Percentiles rank a stretch among this genome's conserved stretches.
Conservation (phyloP, 768 basidiomycete species). For the Polyporus arcularius region DNA sequence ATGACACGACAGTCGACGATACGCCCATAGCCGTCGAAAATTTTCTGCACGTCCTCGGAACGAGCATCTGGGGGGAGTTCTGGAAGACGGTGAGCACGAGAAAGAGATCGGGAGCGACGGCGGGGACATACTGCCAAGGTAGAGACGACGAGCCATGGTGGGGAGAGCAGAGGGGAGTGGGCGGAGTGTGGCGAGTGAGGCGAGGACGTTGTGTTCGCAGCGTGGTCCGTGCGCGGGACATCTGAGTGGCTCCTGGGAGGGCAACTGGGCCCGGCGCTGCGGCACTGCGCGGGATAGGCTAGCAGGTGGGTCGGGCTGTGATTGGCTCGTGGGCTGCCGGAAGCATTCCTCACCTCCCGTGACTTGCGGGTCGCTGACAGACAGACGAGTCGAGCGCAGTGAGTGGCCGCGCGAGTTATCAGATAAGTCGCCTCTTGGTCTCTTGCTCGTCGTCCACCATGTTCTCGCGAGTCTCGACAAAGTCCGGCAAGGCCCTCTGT, state of each 20-base stretch:
- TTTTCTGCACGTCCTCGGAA: constrained; percentile 80
- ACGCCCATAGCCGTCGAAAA: constrained; percentile 88
- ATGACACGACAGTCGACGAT: constrained; percentile 92
- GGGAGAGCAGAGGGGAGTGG: constrained; percentile 24
- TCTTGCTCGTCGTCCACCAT: constrained; percentile 26
- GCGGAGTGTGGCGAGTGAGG: constrained; percentile 12
- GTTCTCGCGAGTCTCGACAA: constrained; percentile 31
- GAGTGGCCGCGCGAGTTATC: constrained; percentile 20
- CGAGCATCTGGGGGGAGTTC: constrained; percentile 85
- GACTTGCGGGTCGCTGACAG: constrained; percentile 13
- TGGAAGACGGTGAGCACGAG: constrained; percentile 29
- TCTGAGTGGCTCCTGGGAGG: background rate
- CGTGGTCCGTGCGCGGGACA: constrained; percentile 32
- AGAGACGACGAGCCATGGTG: constrained; percentile 81
- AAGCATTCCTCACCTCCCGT: constrained; percentile 5
- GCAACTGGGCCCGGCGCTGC: background rate
- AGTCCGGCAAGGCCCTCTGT: constrained; percentile 26
- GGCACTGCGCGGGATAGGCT: background rate
- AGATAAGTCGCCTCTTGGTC: constrained; percentile 23
- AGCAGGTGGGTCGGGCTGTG: background rate
- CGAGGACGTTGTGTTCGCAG: constrained; percentile 13
- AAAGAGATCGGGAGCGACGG: constrained; percentile 1
- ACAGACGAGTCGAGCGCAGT: background rate
- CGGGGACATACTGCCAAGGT: constrained; percentile 71
- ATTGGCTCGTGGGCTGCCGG: background rate